Base-by-base conservation (phyloP, 768 basidiomycete species). In the Boletus huronensis region DNA sequence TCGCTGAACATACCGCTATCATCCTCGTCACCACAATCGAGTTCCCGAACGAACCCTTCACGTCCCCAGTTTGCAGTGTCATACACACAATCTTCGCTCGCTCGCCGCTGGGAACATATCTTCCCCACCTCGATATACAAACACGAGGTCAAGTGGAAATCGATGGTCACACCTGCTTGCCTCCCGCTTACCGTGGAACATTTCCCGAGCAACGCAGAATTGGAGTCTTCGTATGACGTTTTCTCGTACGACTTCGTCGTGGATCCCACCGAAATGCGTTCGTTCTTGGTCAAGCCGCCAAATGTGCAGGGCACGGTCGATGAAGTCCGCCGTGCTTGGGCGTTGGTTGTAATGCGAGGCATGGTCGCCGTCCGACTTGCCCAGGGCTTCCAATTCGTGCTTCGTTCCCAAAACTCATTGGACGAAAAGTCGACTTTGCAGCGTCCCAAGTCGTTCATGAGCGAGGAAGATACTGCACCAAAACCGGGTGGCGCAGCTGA, bases 341-440 rank as follows among this genome's bases (percentile, higher is more conserved):
- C 88, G 0, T 70, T 90, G 23, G 82, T 79, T 2, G 86, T 92
- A 17, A 92, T 98, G 89, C 83, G 88, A 26, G 93, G 90, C 32
- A 95, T 98, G 90, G 91, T 91, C 1, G 93, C 90, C 4, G 86
- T 97, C 42, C 80, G 96, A 23, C 79, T 98, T 13, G 85, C 90
- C 13, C 93, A 98, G 70, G 95, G 95, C 21, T 98, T 98, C 71
- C 96, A 98, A 67, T 91, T 98, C 63, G 83, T 97, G 21, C 74
- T 94, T 17, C 77, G 78, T 23, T 77, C 82, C 9, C 58, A 65
- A 16, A 67, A 63, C 32, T 50, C 52, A 1, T 55, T 60, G 45
- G 70, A 75, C 16, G 74, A 75, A 32, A 69, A 68, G n/a, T 55
- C 69, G 52, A 53, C 66, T 10, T 62, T 78, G 43, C 72, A 81